Evolutionary conservation across 1,284 basidiomycete species (phyloP).

Genomic region (Chalciporus piperatoides): DNA sequence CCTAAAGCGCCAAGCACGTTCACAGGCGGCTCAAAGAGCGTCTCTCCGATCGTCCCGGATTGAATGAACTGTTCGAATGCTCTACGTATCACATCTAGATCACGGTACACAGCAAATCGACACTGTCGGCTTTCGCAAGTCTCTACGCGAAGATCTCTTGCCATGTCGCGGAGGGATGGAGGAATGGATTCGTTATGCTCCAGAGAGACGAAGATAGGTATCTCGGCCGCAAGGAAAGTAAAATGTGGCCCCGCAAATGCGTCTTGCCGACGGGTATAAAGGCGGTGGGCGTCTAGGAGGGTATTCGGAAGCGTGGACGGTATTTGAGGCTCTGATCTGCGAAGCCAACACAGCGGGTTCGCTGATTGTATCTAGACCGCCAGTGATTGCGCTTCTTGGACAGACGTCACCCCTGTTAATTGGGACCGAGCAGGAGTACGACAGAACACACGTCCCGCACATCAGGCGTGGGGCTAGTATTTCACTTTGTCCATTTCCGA

Average conservation of each 20-base stretch:
- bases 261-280: slow-evolving; percentile 61
- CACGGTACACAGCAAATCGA: slow-evolving; percentile 66
- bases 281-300: slow-evolving; percentile 61
- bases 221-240: slow-evolving; percentile 51
- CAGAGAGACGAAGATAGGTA: slow-evolving; percentile 65
- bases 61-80: slow-evolving; percentile 65
- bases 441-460: slow-evolving; percentile 63
- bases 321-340: slow-evolving; percentile 47
- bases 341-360: slow-evolving; percentile 56
- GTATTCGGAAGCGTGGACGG: slow-evolving; percentile 45
- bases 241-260: slow-evolving; percentile 67
- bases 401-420: slow-evolving; percentile 39
- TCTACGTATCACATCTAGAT: slow-evolving; percentile 62
- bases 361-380: slow-evolving; percentile 55
- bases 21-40: slow-evolving; percentile 60
- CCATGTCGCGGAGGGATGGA: slow-evolving; percentile 44
- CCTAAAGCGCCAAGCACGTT: slow-evolving; percentile 56
- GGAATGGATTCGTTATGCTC: slow-evolving; percentile 58
- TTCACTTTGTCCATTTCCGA: slow-evolving; percentile 59
- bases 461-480: slow-evolving; percentile 49
- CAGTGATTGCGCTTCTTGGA: slow-evolving; percentile 39
- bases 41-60: slow-evolving; percentile 45
- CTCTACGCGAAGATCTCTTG: slow-evolving; percentile 47
- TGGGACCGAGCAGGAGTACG: slow-evolving; percentile 68
- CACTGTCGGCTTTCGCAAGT: slow-evolving; percentile 63